Base-by-base conservation (phyloP, 2,329 filamentous ascomycete species). In the Cordyceps tenuipes region DNA sequence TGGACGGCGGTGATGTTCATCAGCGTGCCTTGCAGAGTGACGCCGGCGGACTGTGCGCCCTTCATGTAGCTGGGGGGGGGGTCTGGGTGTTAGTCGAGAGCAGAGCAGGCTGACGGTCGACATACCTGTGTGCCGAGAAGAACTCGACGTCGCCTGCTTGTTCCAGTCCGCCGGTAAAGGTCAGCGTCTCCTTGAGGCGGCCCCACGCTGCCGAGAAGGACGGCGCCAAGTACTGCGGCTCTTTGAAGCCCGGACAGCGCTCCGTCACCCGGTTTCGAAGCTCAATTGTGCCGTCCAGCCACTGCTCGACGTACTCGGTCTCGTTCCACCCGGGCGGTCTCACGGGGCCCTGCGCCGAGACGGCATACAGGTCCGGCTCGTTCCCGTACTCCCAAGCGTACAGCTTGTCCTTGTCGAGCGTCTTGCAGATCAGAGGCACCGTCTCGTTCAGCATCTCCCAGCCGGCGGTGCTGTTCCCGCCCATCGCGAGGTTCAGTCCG, bases 1-100 rank as follows among this genome's bases (percentile, higher is more conserved):
- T 76, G 73, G 3, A 79, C 85, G 58, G 73, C 74, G 19, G 77
- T 79, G 71, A 87, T 84, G 72, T 87, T 87, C 79, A 87, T 80
- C 3, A 88, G 74, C 0, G 84, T 86, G 19, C 76, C 76, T 67
- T 83, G 80, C 0, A 87, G 77, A 0, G 84, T 87, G 2, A 87
- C 81, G 15, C 84, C 84, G 0, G 79, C 82, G n/a, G 76, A 73
- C 2, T 75, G 76, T 43, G 84, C 82, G 57, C 82, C 82, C 59
- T 77, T 79, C 64, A 87, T 86, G 69, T 87, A 87, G 72, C 82
- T 86, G 61, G n/a, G n/a, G n/a, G n/a, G n/a, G n/a, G n/a, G n/a
- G 13, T 26, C 1, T 26, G 21, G 23, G 23, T 41, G 57, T 65
- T 56, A 64, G 62, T 29, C 34, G 5, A 26, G 41, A 10, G 5